phyloP scores from a whole-genome alignment of 2,329 filamentous ascomycete genomes.

The Penicillium concentricum region DNA sequence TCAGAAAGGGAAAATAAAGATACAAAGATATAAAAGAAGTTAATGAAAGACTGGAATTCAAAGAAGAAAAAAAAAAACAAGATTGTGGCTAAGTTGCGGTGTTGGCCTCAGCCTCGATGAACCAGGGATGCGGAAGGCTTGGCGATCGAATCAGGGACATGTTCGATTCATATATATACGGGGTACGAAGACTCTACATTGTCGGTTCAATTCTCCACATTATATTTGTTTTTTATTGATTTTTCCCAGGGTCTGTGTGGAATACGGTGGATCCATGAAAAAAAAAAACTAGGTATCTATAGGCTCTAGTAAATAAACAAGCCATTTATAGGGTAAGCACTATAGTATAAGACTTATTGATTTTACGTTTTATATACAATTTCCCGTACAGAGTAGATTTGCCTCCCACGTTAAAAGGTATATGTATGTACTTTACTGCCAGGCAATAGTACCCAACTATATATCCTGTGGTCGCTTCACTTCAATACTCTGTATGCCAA shows the following conservation, averaged over 20 bases:
- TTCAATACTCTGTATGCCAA: background rate
- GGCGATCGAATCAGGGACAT: constrained; percentile 6
- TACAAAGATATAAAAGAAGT: constrained; percentile 5
- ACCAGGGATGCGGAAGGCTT: constrained; percentile 12
- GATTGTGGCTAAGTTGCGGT: constrained; percentile 12
- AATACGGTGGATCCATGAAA: background rate
- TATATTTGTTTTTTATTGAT: background rate
- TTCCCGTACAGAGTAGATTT: too few species aligned
- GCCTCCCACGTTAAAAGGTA: background rate
- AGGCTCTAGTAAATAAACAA: background rate
- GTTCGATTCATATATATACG: background rate
- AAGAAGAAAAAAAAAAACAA: constrained; percentile 2
- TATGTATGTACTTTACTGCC: background rate
- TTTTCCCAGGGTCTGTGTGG: background rate
- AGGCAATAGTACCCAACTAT: background rate
- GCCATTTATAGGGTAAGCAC: too few species aligned
- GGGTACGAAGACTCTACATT: too few species aligned
- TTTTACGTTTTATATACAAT: too few species aligned
- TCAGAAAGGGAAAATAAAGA: background rate
- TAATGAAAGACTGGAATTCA: constrained; percentile 17
- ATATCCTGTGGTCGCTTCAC: too few species aligned
- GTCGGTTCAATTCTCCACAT: too few species aligned
- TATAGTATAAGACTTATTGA: too few species aligned
- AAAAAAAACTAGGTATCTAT: background rate
- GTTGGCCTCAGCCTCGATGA: constrained; percentile 9